phyloP scores from a whole-genome alignment of 805 yeast genomes.

The Blastobotrys americana region DNA sequence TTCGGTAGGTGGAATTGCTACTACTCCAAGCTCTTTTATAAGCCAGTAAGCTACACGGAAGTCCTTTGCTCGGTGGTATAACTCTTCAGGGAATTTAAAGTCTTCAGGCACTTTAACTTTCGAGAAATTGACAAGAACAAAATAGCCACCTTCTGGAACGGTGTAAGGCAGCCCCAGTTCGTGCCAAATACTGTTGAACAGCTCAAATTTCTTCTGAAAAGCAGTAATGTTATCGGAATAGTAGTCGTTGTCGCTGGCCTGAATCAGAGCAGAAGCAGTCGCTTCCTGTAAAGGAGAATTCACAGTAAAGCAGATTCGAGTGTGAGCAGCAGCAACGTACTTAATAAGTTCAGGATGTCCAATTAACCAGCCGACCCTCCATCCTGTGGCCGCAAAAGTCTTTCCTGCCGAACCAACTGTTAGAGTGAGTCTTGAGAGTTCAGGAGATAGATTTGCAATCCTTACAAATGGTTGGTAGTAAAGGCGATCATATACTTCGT shows the following conservation, averaged over 20 bases:
- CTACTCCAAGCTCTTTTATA: conserved; percentile 86
- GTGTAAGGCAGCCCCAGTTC: conserved; percentile 87
- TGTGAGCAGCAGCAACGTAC: conserved; percentile 82
- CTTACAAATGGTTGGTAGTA: conserved; percentile 72
- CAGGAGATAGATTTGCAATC: conserved; percentile 76
- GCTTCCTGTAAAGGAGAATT: conserved; percentile 94
- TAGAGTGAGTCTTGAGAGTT: conserved; percentile 67
- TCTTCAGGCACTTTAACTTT: conserved; percentile 72
- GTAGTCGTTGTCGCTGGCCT: conserved; percentile 57
- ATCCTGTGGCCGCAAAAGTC: conserved; percentile 97
- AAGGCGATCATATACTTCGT: conserved; percentile 92
- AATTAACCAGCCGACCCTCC: conserved; percentile 96
- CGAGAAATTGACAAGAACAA: conserved; percentile 78
- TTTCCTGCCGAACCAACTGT: conserved; percentile 98
- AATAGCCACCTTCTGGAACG: conserved; percentile 88
- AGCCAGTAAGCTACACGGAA: conserved; percentile 89
- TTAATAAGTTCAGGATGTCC: conserved; percentile 78
- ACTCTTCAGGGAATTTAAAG: conserved; percentile 64
- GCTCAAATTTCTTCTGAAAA: conserved; percentile 64
- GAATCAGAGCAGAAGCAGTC: conserved; percentile 64
- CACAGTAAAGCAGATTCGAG: conserved; percentile 85
- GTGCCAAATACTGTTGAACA: conserved; percentile 72
- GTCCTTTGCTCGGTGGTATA: conserved; percentile 66
- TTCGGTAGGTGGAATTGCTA: conserved; percentile 96
- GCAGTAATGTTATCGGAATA: conserved; percentile 61